Evolutionary conservation across 1,284 basidiomycete genomes (phyloP), one percentile per base, ranked within the genome.

Genomic region (Heimioporus retisporus): DNA sequence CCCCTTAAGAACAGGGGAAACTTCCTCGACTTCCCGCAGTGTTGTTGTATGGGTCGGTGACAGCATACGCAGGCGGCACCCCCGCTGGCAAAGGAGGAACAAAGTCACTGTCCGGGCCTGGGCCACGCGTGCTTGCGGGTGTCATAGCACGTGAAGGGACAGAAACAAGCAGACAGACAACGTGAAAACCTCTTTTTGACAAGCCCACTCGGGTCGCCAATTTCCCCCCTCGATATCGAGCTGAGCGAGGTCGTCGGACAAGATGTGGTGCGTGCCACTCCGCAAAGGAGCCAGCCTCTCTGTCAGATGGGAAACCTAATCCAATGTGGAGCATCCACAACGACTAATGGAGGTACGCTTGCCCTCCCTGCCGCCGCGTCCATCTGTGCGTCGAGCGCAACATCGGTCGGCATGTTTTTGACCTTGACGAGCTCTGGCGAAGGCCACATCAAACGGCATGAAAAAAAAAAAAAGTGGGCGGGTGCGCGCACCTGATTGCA

Each of bases 181-280:
- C 61, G 80, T 86, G 79, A 92, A 95, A 3, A 90, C 78, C 73
- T 92, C 93, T 74, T 84, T 88, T 62, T 93, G 82, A 46, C 83
- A 83, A 50, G 87, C 75, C 93, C 93, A 95, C 81, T 95, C 91
- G 3, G 81, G 79, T 67, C 90, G 82, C 92, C 93, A 94, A 72
- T 84, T 88, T 16, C 42, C 65, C 92, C 93, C 93, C n/a, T 93
- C 91, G 4, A 79, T 73, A 61, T 93, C 89, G 55, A 93, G 79
- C 66, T 84, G 80, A 3, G 83, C 84, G 21, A 92, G 82, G 55
- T 93, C 92, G 68, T 88, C 87, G 11, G 86, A 81, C 21, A 91
- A 92, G 42, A 94, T 84, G 31, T 91, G 84, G 16, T 87, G 85
- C 14, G 87, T 85, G 23, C 91, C 92, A 21, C 86, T 82, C 42